Evolutionary conservation across 2,329 filamentous ascomycete species (phyloP), one percentile per base, ranked within the genome.

Genomic region (Bipolaris cookei): DNA sequence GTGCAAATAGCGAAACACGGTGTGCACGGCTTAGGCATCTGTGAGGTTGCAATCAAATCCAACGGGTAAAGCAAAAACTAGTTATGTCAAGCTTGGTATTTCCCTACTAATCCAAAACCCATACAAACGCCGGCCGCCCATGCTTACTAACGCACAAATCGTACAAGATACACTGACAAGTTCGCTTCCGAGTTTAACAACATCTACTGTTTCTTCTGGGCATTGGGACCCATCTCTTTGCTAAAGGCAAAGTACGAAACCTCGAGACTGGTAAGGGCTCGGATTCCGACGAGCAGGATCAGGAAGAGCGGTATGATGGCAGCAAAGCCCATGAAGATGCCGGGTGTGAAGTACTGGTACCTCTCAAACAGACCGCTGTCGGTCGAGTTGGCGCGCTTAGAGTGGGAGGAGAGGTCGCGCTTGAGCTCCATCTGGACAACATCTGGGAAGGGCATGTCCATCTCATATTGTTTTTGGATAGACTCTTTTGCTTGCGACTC

Each of bases 221-320:
- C 90, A 35, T 87, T 83, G n/a, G 92, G 91, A 0, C 92, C 91
- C 83, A 92, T 96, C 68, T 97, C 94, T 82, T 97, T 97, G 75
- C 96, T 94, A 74, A 98, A 99, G 1, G 95, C 92, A 62, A 90
- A 92, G 76, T 98, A 98, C 1, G 91, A 90, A 28, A 98, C 91
- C 76, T 97, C 84, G 16, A 99, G 83, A 65, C 91, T 94, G 6
- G 85, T 81, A 11, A 98, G 82, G 13, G 90, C 92, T 58, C 78
- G 86, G 53, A 98, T 79, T 13, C 90, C 95, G 54, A 93, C 88
- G 64, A 89, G 88, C 5, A 97, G 81, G 65, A 98, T 93, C 25
- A 86, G 80, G 59, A 96, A 78, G 46, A 97, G 83, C 37, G 97
- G 76, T 16, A 95, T 76, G 3, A 85, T 80, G 20, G 88, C 88